Percentiles rank a stretch among this genome's conserved stretches.
These are phyloP conservation scores for Geoglossum cookeanum DNA, from an alignment of 2,329 filamentous ascomycete species.

Conservation along the genomic window DNA sequence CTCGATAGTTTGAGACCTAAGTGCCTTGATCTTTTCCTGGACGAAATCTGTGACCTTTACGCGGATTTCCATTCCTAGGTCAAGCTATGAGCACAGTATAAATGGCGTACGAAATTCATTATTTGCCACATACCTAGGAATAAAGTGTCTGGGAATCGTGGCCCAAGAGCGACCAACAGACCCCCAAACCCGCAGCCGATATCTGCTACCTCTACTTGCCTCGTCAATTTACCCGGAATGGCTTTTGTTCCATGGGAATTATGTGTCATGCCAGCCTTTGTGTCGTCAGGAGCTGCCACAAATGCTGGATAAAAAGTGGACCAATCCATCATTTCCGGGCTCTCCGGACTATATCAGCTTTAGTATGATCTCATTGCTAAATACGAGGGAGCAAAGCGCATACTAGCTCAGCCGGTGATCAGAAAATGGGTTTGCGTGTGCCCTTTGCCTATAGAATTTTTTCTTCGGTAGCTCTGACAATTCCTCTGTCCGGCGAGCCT, in stretches of 20 bases:
- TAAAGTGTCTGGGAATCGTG: slow-evolving; percentile 60
- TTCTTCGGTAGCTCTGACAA: slow-evolving; percentile 59
- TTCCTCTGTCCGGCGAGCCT: slow-evolving; percentile 18
- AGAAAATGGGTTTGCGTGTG: slow-evolving; percentile 95
- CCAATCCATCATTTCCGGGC: slow-evolving; percentile 82
- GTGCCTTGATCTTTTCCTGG: slow-evolving; percentile 64
- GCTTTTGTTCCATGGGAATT: not conserved
- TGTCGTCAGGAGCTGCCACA: slow-evolving; percentile 17
- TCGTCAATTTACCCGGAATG: slow-evolving; percentile 27
- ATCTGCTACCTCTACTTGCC: slow-evolving; percentile 78
- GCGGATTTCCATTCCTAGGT: slow-evolving; percentile 72
- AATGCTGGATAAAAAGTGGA: slow-evolving; percentile 63
- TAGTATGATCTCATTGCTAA: slow-evolving; percentile 5
- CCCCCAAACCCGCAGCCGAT: slow-evolving; percentile 96
- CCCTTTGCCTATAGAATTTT: slow-evolving; percentile 88
- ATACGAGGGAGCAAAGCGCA: slow-evolving; percentile 15
- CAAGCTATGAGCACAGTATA: not conserved
- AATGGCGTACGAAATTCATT: not conserved
- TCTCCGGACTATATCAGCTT: slow-evolving; percentile 41
- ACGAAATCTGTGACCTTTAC: slow-evolving; percentile 81
- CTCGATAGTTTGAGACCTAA: slow-evolving; percentile 45
- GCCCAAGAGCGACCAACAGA: slow-evolving; percentile 66
- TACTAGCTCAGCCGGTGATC: slow-evolving; percentile 85
- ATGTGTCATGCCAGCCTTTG: not conserved
- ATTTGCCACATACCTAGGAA: slow-evolving; percentile 45